These are phyloP conservation scores for Fusarium sp. DNA, from an alignment of 2,329 filamentous ascomycete genomes.

Conservation along the genomic window DNA sequence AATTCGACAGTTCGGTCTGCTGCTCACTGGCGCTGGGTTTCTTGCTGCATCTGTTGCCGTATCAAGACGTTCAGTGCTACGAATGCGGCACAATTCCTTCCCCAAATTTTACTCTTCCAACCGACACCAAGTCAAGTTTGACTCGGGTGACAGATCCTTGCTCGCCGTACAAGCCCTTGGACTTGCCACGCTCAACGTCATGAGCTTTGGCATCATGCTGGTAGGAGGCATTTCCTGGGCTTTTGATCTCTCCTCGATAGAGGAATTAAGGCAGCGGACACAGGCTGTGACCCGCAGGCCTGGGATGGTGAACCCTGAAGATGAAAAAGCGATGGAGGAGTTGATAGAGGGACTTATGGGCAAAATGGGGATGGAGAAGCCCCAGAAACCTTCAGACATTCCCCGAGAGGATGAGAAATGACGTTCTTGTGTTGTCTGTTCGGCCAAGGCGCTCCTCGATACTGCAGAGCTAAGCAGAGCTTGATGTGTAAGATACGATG, in stretches of 20 bases:
- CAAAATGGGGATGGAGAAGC: constrained; percentile 55
- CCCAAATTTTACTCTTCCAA: constrained; percentile 80
- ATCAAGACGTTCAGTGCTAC: constrained; percentile 75
- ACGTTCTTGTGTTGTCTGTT: neutral
- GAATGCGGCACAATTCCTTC: constrained; percentile 69
- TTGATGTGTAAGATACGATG: constrained; percentile 35
- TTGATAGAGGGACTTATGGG: constrained; percentile 71
- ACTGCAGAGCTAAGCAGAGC: neutral
- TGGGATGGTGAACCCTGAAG: constrained; percentile 54
- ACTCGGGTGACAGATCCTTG: constrained; percentile 54
- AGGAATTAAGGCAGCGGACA: constrained; percentile 70
- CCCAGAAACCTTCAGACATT: constrained; percentile 20
- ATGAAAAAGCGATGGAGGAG: constrained; percentile 71
- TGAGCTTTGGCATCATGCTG: constrained; percentile 79
- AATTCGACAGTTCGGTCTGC: constrained; percentile 73
- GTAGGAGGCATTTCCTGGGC: constrained; percentile 80
- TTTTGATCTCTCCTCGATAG: constrained; percentile 78
- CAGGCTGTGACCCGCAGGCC: constrained; percentile 55
- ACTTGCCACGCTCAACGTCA: constrained; percentile 87
- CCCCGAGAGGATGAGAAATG: constrained; percentile 25
- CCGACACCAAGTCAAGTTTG: constrained; percentile 48
- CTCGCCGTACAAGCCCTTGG: constrained; percentile 87
- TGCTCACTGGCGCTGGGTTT: constrained; percentile 81
- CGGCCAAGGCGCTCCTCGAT: neutral
- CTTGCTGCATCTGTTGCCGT: constrained; percentile 77